Base-by-base conservation (phyloP, 805 yeast genomes). In the Zygosaccharomyces gambellarensis region DNA sequence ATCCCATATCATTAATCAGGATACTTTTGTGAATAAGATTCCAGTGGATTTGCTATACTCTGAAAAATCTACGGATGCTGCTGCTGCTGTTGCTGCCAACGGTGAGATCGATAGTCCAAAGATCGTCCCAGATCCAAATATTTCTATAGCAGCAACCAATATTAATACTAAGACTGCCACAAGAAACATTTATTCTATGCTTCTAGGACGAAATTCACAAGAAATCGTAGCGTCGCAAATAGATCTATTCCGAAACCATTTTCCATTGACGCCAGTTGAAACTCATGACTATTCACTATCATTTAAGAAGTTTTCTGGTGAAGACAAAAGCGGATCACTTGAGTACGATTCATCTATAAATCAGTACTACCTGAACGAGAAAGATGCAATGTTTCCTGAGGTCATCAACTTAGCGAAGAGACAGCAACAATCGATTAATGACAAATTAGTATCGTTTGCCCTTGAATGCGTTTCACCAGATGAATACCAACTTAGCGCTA, bases 331-430 rank as follows among this genome's bases (percentile, higher is more conserved):
- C 5, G 44, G 44, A 7, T 47, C 50, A 21, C 36, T 49, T 27
- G 49, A 53, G 46, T 39, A 45, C 21, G 50, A 52, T 57, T 70
- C 76, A 25, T 60, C 72, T 3, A 82, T 83, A 27, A 85, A 85
- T 62, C 94, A 85, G 62, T 85, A 82, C 60, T 78, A 78, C 59
- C 68, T 86, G 36, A 89, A 89, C 1, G 73, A 70, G 50, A 69
- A 62, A 57, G 42, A 68, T 65, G 31, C 48, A 10, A 73, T 81
- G 14, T 81, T 77, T 48, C 90, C 95, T 0, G 85, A 83, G 45
- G 80, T 82, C 7, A 71, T 78, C 28, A 71, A 45, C 3, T 21
- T 31, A 45, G 39, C 41, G 19, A 27, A 8, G 17, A 71, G 5
- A 46, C 47, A 25, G 39, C 43, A 10, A 43, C 46, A 23, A 28